Evolutionary conservation across 306 rosid genomes (phyloP), one percentile per base, ranked within the genome.

Genomic region (Quercus gilva): DNA sequence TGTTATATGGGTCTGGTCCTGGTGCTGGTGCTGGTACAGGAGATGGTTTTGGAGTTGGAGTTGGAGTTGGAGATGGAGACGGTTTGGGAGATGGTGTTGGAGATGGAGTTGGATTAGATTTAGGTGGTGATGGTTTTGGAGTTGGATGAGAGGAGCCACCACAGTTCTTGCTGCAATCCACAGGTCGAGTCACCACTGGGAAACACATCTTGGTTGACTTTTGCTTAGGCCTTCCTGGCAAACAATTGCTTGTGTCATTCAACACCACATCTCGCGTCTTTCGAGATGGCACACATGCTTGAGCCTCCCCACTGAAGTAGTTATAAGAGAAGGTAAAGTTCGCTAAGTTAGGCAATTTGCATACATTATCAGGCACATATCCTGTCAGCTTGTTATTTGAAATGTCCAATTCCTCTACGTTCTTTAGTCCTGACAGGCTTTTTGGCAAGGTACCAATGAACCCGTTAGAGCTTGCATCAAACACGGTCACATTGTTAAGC

Each of bases 81-180:
- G 73, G 73, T 4, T 71, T 35, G 0, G 2, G 49, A 1, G 35
- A 55, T 0, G 73, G 53, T 0, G 19, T 20, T 0, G 72, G 56
- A 0, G 76, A 23, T 25, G 69, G 5, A 26, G 1, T 41, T 41
- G 45, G 45, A 11, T 41, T 41, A 41, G 45, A 41, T 41, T 41
- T 41, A 41, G 45, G 45, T 41, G 45, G 55, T 1, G 56, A 35
- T 1, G 80, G 19, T 0, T 20, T 31, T 0, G 69, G 61, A 0
- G 77, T n/a, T 5, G 55, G 55, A 25, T 8, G 19, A 71, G 74
- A 9, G 55, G 37, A 45, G 12, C 76, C 84, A 11, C 84, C 89
- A 59, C 95, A 90, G 0, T 57, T 23, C 49, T 85, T 88, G 78
- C 79, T 85, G 68, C 98, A 94, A 25, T 94, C 92, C 55, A 92